Percentiles rank a stretch among this genome's conserved stretches.
Conservation (phyloP, 208 protist genomes). For the Plasmodiophora brassicae region DNA sequence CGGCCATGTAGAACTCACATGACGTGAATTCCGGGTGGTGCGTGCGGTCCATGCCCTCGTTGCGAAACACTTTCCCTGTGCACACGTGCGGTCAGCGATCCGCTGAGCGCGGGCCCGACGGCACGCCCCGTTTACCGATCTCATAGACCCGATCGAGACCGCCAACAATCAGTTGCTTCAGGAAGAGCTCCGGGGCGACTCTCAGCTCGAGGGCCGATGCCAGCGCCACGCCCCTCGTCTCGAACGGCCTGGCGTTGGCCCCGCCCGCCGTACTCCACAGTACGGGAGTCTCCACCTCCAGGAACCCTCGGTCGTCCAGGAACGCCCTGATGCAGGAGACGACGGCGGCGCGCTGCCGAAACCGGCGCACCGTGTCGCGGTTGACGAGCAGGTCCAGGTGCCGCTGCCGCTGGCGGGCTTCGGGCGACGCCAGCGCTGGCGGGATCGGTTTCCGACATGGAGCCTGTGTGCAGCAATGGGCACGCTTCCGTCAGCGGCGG, state of each 20-base stretch:
- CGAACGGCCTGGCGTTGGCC: constrained; percentile 96
- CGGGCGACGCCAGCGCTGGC: constrained; percentile 75
- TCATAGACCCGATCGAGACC: constrained; percentile 99
- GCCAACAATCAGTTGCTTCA: constrained; percentile 98
- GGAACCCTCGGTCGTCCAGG: constrained; percentile 33
- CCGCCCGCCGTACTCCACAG: constrained; percentile 91
- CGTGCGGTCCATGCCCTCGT: constrained; percentile 90
- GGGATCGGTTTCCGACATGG: background rate
- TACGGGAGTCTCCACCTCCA: constrained; percentile 78
- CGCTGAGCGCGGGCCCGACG: too few relatives aligned
- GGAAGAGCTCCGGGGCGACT: constrained; percentile 98
- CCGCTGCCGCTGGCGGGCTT: constrained; percentile 71
- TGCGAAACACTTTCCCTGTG: constrained; percentile 95
- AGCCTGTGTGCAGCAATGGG: too few relatives aligned
- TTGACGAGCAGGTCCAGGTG: constrained; percentile 99
- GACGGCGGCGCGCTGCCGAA: constrained; percentile 75
- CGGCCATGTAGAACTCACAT: constrained; percentile 89
- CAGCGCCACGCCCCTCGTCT: constrained; percentile 97
- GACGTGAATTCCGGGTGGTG: constrained; percentile 99
- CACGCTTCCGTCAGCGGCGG: too few relatives aligned
- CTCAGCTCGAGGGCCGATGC: constrained; percentile 92
- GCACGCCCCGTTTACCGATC: too few relatives aligned
- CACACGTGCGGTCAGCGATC: too few relatives aligned
- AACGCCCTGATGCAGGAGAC: constrained; percentile 94
- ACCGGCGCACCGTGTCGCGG: constrained; percentile 72